Conservation (phyloP, 257 asterid species). For the Mitragyna speciosa region DNA sequence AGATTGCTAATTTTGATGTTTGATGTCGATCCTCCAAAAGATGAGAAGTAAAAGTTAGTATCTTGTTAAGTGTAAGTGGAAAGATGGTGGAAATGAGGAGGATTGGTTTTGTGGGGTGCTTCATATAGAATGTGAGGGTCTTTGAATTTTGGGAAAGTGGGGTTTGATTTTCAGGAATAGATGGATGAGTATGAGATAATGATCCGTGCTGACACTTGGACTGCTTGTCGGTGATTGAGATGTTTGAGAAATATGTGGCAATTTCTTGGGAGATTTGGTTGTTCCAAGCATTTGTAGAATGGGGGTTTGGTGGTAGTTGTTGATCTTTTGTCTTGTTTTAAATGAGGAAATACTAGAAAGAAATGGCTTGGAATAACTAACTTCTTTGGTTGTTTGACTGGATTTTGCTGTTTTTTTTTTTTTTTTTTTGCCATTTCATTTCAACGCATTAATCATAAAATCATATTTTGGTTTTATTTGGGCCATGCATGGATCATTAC, state of each 20-base stretch:
- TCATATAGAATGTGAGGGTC: not conserved
- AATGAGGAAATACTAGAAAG: not conserved
- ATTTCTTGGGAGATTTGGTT: not conserved
- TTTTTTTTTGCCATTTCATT: not conserved
- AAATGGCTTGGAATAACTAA: not conserved
- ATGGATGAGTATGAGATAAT: not conserved
- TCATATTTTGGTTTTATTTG: not conserved
- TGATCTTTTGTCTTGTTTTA: slow-evolving; percentile 6
- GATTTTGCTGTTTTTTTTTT: not conserved
- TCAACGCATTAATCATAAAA: not conserved
- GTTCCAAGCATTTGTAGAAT: not conserved
- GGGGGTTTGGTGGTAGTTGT: not conserved
- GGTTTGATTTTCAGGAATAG: not conserved
- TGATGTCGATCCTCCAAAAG: not conserved
- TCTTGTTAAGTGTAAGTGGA: not conserved
- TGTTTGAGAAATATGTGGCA: not conserved
- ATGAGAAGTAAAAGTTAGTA: not conserved
- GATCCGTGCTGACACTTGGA: not conserved
- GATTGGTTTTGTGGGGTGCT: not conserved
- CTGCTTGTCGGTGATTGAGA: not conserved
- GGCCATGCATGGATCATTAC: not conserved
- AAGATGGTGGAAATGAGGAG: not conserved
- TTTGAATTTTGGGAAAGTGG: not conserved
- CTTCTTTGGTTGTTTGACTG: not conserved
- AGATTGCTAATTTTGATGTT: not conserved